Percentiles rank a stretch among this genome's conserved stretches.
These are phyloP conservation scores for Saururus chinensis DNA, from an alignment of 164 flowering plant genomes.

Conservation along the genomic window DNA sequence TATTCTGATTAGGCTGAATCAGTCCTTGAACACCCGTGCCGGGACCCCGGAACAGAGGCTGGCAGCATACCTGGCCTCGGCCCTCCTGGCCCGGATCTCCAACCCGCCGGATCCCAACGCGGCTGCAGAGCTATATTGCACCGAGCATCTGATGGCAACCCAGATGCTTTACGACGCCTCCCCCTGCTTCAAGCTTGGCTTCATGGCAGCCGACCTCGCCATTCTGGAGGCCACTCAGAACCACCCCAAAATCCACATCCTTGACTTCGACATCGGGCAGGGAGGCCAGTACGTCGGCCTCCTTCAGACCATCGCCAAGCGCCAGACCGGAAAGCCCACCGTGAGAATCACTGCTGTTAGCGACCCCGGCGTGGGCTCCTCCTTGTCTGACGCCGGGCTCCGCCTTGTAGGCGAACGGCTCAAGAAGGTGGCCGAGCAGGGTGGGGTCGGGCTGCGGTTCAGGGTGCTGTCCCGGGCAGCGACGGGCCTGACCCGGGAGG, in stretches of 20 bases:
- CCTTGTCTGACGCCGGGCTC: constrained; percentile 6
- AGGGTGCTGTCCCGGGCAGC: constrained; percentile 11
- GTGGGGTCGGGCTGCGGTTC: constrained; percentile 35
- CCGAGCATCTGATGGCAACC: constrained; percentile 33
- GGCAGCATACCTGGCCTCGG: constrained; percentile 29
- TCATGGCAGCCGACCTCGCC: constrained; percentile 66
- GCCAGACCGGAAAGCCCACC: constrained; percentile 8
- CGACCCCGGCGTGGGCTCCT: constrained; percentile 6
- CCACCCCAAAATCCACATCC: constrained; percentile 25
- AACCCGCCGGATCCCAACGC: constrained; percentile 25
- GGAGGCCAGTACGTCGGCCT: constrained; percentile 59
- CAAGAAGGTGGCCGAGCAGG: constrained; percentile 27
- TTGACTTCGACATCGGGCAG: constrained; percentile 49
- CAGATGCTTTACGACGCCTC: constrained; percentile 53
- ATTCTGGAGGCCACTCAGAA: constrained; percentile 45
- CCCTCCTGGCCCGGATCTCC: constrained; percentile 37
- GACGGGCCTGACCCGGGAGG: constrained; percentile 38
- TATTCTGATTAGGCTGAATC: constrained; percentile 40
- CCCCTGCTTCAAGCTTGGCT: constrained; percentile 68
- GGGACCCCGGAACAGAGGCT: constrained; percentile 55
- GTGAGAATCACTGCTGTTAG: constrained; percentile 45
- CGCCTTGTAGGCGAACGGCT: constrained; percentile 32
- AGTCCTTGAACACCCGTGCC: constrained; percentile 13
- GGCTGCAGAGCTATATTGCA: constrained; percentile 24
- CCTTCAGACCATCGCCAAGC: constrained; percentile 40